phyloP scores from a whole-genome alignment of 2,329 filamentous ascomycete species.

The Colletotrichum tofieldiae region DNA sequence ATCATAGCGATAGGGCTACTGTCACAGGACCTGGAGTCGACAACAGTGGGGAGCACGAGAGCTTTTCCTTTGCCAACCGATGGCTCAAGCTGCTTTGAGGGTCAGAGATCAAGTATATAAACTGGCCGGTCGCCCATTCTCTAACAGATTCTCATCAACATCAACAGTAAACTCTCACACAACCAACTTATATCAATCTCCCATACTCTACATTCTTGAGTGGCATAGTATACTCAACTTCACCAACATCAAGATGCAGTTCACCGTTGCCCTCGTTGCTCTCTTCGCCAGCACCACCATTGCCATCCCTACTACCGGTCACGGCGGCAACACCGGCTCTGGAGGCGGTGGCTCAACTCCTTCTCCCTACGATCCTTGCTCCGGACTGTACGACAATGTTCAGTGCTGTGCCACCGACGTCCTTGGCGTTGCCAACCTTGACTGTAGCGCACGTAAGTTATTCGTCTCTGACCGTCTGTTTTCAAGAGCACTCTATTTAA shows the following conservation, averaged over 20 bases:
- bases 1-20: neutral
- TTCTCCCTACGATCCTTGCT: slow-evolving; percentile 56
- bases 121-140: neutral
- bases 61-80: neutral
- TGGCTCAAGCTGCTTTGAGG: neutral
- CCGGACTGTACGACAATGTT: slow-evolving; percentile 58
- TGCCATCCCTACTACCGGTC: slow-evolving; percentile 10
- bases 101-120: slow-evolving; percentile 2
- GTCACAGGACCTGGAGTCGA: too few species aligned
- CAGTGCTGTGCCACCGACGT: slow-evolving; percentile 76
- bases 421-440: slow-evolving; percentile 69
- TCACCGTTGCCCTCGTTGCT: slow-evolving; percentile 13
- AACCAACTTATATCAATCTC: neutral
- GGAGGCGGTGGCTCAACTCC: too few species aligned
- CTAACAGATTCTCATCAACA: neutral
- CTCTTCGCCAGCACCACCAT: slow-evolving; percentile 24
- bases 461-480: fast-evolving
- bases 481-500: neutral
- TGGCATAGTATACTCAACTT: too few species aligned
- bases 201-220: neutral
- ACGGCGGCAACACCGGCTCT: neutral
- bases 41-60: neutral
- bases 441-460: slow-evolving; percentile 62
- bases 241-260: slow-evolving; percentile 32
- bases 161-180: neutral